phyloP scores from a whole-genome alignment of 495 filamentous ascomycete genomes.

The Jackrogersella minutella region DNA sequence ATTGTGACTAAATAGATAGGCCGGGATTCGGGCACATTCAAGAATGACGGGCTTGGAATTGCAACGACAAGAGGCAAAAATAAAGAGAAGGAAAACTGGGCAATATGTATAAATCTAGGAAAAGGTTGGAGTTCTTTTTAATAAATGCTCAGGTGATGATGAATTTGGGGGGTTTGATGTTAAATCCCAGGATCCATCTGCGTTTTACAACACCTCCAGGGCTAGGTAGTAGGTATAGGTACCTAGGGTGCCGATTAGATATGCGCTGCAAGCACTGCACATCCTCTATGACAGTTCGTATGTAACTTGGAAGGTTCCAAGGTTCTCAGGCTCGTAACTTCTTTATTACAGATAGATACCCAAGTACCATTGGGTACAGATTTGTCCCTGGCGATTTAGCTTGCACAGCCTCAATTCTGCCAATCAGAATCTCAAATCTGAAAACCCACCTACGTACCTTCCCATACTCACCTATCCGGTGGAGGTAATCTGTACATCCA shows the following conservation, averaged over 20 bases:
- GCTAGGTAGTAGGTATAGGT: not conserved
- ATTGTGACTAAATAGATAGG: slow-evolving; percentile 13
- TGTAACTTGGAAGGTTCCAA: not conserved
- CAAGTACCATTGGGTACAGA: slow-evolving; percentile 4
- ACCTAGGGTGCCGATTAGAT: not conserved
- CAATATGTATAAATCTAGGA: slow-evolving; percentile 10
- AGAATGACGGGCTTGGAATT: slow-evolving; percentile 4
- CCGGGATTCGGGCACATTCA: not conserved
- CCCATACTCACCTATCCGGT: slow-evolving; percentile 25
- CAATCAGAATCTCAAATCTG: slow-evolving; percentile 36
- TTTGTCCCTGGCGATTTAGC: slow-evolving; percentile 26
- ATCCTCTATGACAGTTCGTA: not conserved
- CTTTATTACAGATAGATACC: slow-evolving; percentile 2
- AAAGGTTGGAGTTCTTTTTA: slow-evolving; percentile 10
- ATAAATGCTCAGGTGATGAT: slow-evolving; percentile 16
- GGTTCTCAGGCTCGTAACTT: no score
- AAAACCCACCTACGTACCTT: slow-evolving; percentile 36
- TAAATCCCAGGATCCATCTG: no score
- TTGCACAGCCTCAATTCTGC: slow-evolving; percentile 35
- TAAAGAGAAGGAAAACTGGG: slow-evolving; percentile 1
- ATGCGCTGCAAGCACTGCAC: not conserved
- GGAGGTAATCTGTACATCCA: slow-evolving; percentile 8
- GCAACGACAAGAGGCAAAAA: slow-evolving; percentile 8
- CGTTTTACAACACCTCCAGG: no score
- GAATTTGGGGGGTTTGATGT: slow-evolving; percentile 19